These are phyloP conservation scores for Xylaria intraflava DNA, from an alignment of 495 filamentous ascomycete genomes.

Conservation along the genomic window DNA sequence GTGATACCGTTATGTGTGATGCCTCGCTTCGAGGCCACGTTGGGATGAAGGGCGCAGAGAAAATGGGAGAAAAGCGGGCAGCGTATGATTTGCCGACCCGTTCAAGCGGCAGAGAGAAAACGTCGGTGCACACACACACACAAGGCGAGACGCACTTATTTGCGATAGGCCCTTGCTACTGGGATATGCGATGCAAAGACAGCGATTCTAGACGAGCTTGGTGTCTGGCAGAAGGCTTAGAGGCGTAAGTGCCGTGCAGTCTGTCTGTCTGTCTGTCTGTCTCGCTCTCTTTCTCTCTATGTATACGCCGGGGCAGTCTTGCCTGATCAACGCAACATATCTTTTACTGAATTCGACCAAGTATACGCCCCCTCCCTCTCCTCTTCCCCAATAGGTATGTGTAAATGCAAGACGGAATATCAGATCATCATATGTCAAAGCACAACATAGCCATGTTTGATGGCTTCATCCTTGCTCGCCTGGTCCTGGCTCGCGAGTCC, in stretches of 20 bases:
- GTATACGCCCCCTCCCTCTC: background rate
- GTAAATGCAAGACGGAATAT: background rate
- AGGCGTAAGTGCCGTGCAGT: background rate
- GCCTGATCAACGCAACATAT: background rate
- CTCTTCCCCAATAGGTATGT: background rate
- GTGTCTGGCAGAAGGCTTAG: background rate
- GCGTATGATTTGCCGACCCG: too few species aligned
- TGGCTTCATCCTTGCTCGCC: slow-evolving; percentile 13
- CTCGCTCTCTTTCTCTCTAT: background rate
- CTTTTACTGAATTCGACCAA: background rate
- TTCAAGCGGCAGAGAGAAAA: too few species aligned
- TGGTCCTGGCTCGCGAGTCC: slow-evolving; percentile 17
- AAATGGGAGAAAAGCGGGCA: too few species aligned
- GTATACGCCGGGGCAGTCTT: background rate
- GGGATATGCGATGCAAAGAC: background rate
- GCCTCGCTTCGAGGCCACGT: slow-evolving; percentile 2
- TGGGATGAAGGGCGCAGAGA: too few species aligned
- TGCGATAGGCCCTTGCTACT: background rate
- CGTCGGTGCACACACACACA: background rate
- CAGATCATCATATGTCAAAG: background rate
- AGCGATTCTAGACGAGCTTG: slow-evolving; percentile 1
- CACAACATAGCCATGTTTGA: slow-evolving; percentile 2
- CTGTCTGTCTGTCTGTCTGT: too few species aligned
- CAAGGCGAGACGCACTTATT: background rate
- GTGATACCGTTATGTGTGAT: slow-evolving; percentile 3